A percentile compares a stretch with the other conserved stretches of the same genome.
Evolutionary conservation across 768 basidiomycete species (phyloP).

Genomic region (Austroboletus festivus): DNA sequence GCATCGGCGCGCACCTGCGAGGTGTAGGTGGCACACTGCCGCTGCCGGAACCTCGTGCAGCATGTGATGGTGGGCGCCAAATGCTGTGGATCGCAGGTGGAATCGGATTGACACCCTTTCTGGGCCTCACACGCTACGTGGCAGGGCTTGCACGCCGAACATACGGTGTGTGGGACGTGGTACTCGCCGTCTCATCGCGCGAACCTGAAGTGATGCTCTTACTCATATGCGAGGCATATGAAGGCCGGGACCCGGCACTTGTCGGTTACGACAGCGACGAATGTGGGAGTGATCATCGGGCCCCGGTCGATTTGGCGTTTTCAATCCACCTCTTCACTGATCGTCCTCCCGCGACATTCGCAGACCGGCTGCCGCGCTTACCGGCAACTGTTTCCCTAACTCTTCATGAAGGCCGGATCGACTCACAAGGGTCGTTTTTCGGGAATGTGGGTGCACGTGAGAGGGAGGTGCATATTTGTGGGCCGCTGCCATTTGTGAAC

Average conservation of each 20-base stretch:
- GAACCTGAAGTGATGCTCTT: conserved; percentile 51
- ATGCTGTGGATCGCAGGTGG: conserved; percentile 63
- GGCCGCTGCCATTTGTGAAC: conserved; percentile 24
- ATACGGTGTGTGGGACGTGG: conserved; percentile 39
- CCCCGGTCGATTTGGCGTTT: conserved; percentile 13
- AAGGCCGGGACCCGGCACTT: background rate
- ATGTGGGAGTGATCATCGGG: background rate
- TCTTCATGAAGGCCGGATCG: conserved; percentile 18
- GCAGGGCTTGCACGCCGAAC: conserved; percentile 11
- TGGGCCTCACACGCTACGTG: conserved; percentile 44
- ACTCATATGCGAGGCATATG: conserved; percentile 36
- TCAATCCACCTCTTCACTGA: conserved; percentile 17
- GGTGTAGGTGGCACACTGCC: conserved; percentile 53
- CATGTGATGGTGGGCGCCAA: conserved; percentile 25
- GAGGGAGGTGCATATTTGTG: conserved; percentile 22
- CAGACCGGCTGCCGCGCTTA: background rate
- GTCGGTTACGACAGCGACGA: background rate
- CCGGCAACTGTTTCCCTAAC: conserved; percentile 10
- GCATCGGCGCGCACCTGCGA: conserved; percentile 43
- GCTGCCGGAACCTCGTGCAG: conserved; percentile 18
- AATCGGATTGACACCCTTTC: conserved; percentile 62
- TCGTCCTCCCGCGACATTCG: background rate
- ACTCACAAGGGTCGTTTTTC: conserved; percentile 17
- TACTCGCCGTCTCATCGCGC: conserved; percentile 47
- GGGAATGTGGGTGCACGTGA: conserved; percentile 12